Base-by-base conservation (phyloP, 305 asterid species). In the Plantago lanceolata region DNA sequence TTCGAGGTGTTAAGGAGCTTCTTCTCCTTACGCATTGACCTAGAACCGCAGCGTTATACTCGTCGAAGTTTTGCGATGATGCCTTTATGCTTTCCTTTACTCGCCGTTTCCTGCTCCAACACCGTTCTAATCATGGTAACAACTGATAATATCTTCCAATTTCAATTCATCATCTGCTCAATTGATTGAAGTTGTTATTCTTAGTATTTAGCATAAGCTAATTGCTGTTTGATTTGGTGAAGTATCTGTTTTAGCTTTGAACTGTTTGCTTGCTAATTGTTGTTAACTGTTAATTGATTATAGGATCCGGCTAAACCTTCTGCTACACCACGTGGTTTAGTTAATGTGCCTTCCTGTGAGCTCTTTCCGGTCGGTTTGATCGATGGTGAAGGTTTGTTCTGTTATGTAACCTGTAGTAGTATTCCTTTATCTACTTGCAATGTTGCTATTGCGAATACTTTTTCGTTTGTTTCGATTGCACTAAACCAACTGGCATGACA, bases 31-130 rank as follows among this genome's bases (percentile, higher is more conserved):
- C n/a, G n/a, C n/a, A n/a, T n/a, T n/a, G n/a, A n/a, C n/a, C n/a
- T n/a, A n/a, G n/a, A n/a, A n/a, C n/a, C n/a, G n/a, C n/a, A n/a
- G n/a, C n/a, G n/a, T n/a, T n/a, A n/a, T n/a, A n/a, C n/a, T n/a
- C n/a, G n/a, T n/a, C n/a, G n/a, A n/a, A n/a, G n/a, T n/a, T n/a
- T n/a, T n/a, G n/a, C n/a, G n/a, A n/a, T n/a, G n/a, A n/a, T n/a
- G n/a, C n/a, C n/a, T n/a, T n/a, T n/a, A n/a, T n/a, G n/a, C n/a
- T n/a, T n/a, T n/a, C n/a, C n/a, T n/a, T n/a, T n/a, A n/a, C 71
- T 89, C 66, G 98, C 96, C 5, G 91, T 82, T 48, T 94, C 98
- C 37, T 82, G 84, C 64, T 84, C 87, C 67, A 82, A 56, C 35
- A 67, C 73, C 37, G 86, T 85, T 63, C 64, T 84, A 1, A 81